Percentiles rank a stretch among this genome's conserved stretches.
These are phyloP conservation scores for Salisapilia sapeloensis DNA, from an alignment of 352 stramenopile genomes.

Conservation along the genomic window DNA sequence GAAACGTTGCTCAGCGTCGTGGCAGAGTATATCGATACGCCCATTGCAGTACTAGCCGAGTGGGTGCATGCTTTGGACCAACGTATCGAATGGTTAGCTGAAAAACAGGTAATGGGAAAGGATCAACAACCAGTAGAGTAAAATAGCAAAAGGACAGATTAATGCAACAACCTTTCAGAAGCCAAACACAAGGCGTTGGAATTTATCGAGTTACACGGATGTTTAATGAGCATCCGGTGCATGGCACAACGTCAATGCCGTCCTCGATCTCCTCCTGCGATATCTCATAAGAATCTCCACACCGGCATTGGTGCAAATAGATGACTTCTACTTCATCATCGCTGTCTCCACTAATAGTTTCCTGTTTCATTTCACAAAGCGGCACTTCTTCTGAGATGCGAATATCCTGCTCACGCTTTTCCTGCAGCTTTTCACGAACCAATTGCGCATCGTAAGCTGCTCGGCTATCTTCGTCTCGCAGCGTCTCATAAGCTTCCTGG, in stretches of 20 bases:
- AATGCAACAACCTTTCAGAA: too few relatives aligned
- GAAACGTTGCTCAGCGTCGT: conserved; percentile 44
- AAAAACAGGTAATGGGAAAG: too few relatives aligned
- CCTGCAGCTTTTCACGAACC: conserved; percentile 12
- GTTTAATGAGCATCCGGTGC: conserved; percentile 64
- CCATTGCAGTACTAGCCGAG: too few relatives aligned
- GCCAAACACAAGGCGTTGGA: too few relatives aligned
- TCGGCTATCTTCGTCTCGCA: conserved; percentile 20
- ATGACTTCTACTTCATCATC: conserved; percentile 24
- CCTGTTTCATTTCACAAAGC: conserved; percentile 19
- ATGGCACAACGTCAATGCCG: conserved; percentile 47
- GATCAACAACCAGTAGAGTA: too few relatives aligned
- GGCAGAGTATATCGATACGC: conserved; percentile 36
- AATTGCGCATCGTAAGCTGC: conserved; percentile 35
- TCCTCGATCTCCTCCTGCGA: conserved; percentile 38
- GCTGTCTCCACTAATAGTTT: conserved; percentile 11
- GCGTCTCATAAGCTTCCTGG: conserved; percentile 52
- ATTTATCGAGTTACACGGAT: too few relatives aligned
- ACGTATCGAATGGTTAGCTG: too few relatives aligned
- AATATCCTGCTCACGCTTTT: conserved; percentile 22
- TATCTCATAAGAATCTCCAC: conserved; percentile 59
- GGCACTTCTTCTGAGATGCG: conserved; percentile 53
- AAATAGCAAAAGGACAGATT: too few relatives aligned
- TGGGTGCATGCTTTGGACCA: too few relatives aligned
- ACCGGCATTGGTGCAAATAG: conserved; percentile 46